Percentiles rank a stretch among this genome's conserved stretches.
Conservation (phyloP, 202 grass and related monocot species). For the Alloteropsis angusta region DNA sequence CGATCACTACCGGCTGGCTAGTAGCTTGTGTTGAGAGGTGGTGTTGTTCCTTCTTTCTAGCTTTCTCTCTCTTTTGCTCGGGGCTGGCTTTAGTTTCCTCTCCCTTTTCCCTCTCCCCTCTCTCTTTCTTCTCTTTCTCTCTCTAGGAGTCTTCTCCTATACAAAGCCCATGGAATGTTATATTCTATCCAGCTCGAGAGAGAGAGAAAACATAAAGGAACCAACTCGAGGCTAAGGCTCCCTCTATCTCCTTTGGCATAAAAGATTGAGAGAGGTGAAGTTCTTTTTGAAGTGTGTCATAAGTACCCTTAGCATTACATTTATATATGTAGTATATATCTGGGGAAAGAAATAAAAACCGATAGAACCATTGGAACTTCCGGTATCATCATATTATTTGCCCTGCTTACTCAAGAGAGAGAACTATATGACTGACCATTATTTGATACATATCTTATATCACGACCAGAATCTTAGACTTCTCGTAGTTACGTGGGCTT, state of each 20-base stretch:
- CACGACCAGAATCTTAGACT: too few species aligned
- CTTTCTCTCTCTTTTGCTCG: constrained; percentile 20
- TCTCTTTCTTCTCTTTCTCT: neutral
- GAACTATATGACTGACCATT: too few species aligned
- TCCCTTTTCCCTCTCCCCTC: constrained; percentile 11
- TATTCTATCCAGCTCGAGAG: constrained; percentile 8
- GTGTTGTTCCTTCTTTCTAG: constrained; percentile 17
- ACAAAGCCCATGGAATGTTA: constrained; percentile 19
- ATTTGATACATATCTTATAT: too few species aligned
- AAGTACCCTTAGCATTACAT: neutral
- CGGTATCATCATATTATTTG: too few species aligned
- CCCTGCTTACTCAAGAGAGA: too few species aligned
- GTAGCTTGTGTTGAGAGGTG: neutral
- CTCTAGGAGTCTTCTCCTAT: constrained; percentile 41
- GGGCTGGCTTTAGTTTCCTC: constrained; percentile 28
- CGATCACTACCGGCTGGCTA: neutral
- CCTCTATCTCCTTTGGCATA: neutral
- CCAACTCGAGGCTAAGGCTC: neutral
- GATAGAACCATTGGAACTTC: neutral
- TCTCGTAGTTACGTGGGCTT: too few species aligned
- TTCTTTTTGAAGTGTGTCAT: neutral
- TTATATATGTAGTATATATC: neutral
- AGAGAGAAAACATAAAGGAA: neutral
- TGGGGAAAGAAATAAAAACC: neutral
- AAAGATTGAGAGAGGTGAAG: neutral